Evolutionary conservation across 495 filamentous ascomycete species (phyloP).

Genomic region (Aspergillus funiculosus): DNA sequence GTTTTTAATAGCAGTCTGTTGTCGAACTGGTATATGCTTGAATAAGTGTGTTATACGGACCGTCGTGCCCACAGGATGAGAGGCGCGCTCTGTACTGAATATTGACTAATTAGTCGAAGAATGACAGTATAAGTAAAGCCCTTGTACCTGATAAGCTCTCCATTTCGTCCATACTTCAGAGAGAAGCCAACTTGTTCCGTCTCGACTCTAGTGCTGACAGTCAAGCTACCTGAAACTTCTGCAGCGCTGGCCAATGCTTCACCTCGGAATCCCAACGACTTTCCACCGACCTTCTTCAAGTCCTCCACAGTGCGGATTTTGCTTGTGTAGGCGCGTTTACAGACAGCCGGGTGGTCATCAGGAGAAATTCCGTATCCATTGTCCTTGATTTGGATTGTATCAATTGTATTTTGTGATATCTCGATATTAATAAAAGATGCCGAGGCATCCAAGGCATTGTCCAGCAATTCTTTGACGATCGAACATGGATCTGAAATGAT

Average conservation of each 20-base stretch:
- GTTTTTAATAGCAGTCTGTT: conserved; percentile 57
- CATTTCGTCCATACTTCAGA: conserved; percentile 47
- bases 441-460: conserved; percentile 83
- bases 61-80: conserved; percentile 74
- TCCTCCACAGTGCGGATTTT: conserved; percentile 74
- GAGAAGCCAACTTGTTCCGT: conserved; percentile 59
- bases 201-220: conserved; percentile 64
- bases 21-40: conserved; percentile 65
- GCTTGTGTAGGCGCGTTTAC: conserved; percentile 71
- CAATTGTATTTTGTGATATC: conserved; percentile 68
- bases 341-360: conserved; percentile 63
- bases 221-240: conserved; percentile 58
- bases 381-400: conserved; percentile 83
- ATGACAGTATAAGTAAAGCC: neutral
- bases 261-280: conserved; percentile 80
- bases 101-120: neutral
- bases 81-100: conserved; percentile 39
- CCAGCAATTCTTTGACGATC: conserved; percentile 85
- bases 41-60: conserved; percentile 65
- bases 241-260: conserved; percentile 77
- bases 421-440: conserved; percentile 69
- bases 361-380: conserved; percentile 77
- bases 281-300: conserved; percentile 56
- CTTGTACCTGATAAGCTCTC: conserved; percentile 42
- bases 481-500: conserved; percentile 65